Evolutionary conservation across 768 basidiomycete species (phyloP), one percentile per base, ranked within the genome.

Genomic region (Sporobolomyces pararoseus): DNA sequence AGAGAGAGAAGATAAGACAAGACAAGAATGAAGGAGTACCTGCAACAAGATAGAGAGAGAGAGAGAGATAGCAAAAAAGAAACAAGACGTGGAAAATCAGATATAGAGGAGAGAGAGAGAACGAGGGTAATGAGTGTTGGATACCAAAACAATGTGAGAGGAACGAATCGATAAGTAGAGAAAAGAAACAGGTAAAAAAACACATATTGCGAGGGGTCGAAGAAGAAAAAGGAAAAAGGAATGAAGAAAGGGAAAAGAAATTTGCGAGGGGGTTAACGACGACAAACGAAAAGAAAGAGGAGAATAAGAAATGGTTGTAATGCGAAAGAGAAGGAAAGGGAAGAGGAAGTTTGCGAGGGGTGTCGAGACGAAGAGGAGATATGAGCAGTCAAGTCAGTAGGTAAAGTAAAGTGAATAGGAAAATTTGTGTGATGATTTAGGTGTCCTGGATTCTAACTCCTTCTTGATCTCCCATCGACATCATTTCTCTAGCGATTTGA

Each of bases 401-500:
- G 21, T 12, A 47, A 47, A 47, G 46, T n/a, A n/a, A n/a, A 6
- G 46, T 23, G 46, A 47, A 47, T 12, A 6, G 21, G 46, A 58
- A 29, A 21, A 44, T 27, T 19, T 39, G 1, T 23, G 37, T 2
- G 53, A 17, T 34, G 44, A 13, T 57, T 50, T 31, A 53, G 17
- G 39, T 51, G 7, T 42, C 29, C 12, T 37, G 44, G 19, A 34
- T 44, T 1, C 49, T 7, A 27, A 52, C 65, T 31, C 53, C 60
- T 27, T 37, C 34, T 1, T 39, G 52, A 27, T 37, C 60, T 13
- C 60, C 60, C 47, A 55, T 49, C 55, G 32, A 57, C 55, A 73
- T 54, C 72, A 73, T 73, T 25, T 70, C 68, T 32, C 62, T 25
- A 32, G 61, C 68, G 35, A 62, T 65, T 34, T 52, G 55, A 21